Base-by-base conservation (phyloP, 805 yeast genomes). In the Metschnikowia continentalis region DNA sequence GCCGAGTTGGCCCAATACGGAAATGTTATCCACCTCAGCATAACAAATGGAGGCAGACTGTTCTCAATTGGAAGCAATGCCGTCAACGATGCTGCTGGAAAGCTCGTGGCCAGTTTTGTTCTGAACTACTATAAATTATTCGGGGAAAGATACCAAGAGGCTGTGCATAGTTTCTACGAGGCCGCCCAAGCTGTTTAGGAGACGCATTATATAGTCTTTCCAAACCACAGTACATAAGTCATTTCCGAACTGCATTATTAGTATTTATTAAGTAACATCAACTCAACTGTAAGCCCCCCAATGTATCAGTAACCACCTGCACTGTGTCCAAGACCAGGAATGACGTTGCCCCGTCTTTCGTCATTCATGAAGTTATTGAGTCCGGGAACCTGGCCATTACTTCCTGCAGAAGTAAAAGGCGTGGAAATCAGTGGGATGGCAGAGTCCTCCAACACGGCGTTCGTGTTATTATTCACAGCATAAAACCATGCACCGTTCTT, bases 401-500 rank as follows among this genome's bases (percentile, higher is more conserved):
- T 37, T 32, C 22, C 23, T 14, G 35, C 4, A 17, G 51, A 13
- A 15, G 42, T 42, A 17, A 35, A 32, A 2, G 48, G 41, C 15
- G 48, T 30, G 3, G 51, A 23, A 5, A 45, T n/a, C 5, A 36
- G 5, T 30, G 46, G 26, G 26, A 30, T 32, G 17, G 56, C 33
- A 5, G 55, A 37, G 45, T 55, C 57, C 45, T 55, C 61, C 47
- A 57, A 54, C 23, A 74, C 74, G 1, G 77, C 77, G 52, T 74
- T 74, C 42, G 73, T 65, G 54, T 73, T 72, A 57, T 74, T 74
- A 58, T 74, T 74, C 32, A 74, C 77, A 19, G 73, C 71, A 52
- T 74, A 74, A 60, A 74, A 74, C 84, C 84, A 80, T 5, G 83
- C 82, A 36, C 80, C 82, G 46, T 70, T 72, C 57, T 81, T 81